These are phyloP conservation scores for Zostera marina DNA, from an alignment of 116 monocot genomes.

Conservation along the genomic window DNA sequence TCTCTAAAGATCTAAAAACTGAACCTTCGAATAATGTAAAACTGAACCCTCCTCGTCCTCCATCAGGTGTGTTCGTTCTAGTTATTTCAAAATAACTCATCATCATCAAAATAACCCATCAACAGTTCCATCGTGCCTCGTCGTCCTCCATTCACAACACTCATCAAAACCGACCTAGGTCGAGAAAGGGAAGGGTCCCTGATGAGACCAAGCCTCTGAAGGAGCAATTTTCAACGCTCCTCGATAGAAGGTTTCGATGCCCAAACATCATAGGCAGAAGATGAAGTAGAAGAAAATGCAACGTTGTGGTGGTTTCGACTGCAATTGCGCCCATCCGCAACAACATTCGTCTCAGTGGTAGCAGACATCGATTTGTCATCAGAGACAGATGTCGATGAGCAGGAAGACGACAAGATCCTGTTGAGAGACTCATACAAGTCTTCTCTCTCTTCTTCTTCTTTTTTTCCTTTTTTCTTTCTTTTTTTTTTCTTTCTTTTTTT, in stretches of 20 bases:
- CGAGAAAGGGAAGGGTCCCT: conserved; percentile 24
- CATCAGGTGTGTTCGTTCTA: no score
- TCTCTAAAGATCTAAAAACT: no score
- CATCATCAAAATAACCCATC: no score
- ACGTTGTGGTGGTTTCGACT: conserved; percentile 1
- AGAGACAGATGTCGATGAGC: conserved; percentile 77
- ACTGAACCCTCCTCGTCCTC: no score
- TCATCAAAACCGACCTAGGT: conserved; percentile 18
- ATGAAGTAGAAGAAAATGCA: conserved; percentile 1
- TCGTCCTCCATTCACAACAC: background rate
- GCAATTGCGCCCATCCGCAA: background rate
- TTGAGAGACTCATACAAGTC: conserved; percentile 66
- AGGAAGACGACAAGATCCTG: conserved; percentile 69
- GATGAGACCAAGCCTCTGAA: conserved; percentile 33
- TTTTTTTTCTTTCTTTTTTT: no score
- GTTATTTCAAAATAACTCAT: no score
- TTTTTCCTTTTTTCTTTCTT: conserved; percentile 6
- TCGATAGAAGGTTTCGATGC: conserved; percentile 25
- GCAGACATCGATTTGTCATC: conserved; percentile 24
- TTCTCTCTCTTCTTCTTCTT: conserved; percentile 30
- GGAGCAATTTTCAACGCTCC: conserved; percentile 44
- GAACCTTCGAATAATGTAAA: no score
- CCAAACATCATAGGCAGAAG: conserved; percentile 17
- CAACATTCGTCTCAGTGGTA: background rate
- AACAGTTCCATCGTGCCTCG: no score